Base-by-base conservation (phyloP, 306 rosid species). In the Luffa aegyptiaca region DNA sequence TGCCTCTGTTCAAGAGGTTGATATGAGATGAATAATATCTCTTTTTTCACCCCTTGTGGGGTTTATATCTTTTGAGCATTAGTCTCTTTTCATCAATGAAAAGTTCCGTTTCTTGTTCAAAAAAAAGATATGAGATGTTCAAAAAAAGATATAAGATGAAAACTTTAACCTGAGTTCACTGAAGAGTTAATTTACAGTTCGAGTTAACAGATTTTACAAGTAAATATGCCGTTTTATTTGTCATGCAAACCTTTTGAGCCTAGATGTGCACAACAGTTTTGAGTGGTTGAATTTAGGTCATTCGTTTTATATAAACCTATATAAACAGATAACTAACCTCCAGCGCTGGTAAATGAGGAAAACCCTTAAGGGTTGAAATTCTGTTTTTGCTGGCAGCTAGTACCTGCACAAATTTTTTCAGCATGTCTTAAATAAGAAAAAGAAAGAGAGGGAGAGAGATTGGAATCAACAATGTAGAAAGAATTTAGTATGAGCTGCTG, bases 311-410 rank as follows among this genome's bases (percentile, higher is more conserved):
- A 46, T 51, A 16, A 36, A 36, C 62, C 66, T 37, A 55, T 35
- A 51, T 66, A 51, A 68, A 16, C 58, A 48, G 48, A 79, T 79
- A 13, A 82, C 93, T 81, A 66, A 95, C 99, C 99, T 93, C 99
- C 76, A 95, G 99, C 66, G 83, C 90, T 0, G 99, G 99, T 81
- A 95, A 89, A 83, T 91, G 81, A 5, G 99, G 99, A 82, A 95
- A 95, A 42, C 99, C 97, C 88, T 93, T 90, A 0, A 95, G 91
- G 10, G 98, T 91, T 53, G 90, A 89, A 84, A 95, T 93, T 86
- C 83, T 95, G 86, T 95, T 95, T 86, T 91, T 95, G 92, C 99
- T 95, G 46, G 99, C 99, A 83, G 99, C 99, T 86, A 95, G 93
- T 72, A 93, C 99, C 98, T 95, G 82, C 82, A 90, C 18, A 84